phyloP scores from a whole-genome alignment of 805 yeast genomes.

The Saturnispora kantuleensis region DNA sequence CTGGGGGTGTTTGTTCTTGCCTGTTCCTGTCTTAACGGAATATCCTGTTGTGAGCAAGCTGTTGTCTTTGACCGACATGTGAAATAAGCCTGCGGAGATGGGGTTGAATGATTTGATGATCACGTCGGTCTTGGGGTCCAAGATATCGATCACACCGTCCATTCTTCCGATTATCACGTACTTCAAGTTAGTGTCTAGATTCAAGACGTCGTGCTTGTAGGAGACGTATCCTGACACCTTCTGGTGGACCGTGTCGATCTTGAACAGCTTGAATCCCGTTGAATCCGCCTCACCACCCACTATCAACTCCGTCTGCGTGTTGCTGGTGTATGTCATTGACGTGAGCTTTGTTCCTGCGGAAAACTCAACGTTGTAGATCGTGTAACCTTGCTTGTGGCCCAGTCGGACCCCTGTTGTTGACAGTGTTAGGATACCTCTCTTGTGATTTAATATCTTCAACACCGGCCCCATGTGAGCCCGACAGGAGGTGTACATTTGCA shows the following conservation, averaged over 20 bases:
- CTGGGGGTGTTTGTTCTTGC: slow-evolving; percentile 17
- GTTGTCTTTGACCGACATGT: slow-evolving; percentile 55
- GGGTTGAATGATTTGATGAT: slow-evolving; percentile 46
- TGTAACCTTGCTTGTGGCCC: slow-evolving; percentile 48
- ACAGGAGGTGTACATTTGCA: slow-evolving; percentile 50
- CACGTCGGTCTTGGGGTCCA: slow-evolving; percentile 43
- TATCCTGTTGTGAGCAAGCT: slow-evolving; percentile 75
- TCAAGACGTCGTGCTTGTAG: slow-evolving; percentile 36
- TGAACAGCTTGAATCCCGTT: slow-evolving; percentile 27
- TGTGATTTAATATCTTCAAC: slow-evolving; percentile 42
- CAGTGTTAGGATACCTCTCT: slow-evolving; percentile 49
- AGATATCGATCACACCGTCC: slow-evolving; percentile 53
- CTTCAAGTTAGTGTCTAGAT: slow-evolving; percentile 42
- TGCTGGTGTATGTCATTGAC: slow-evolving; percentile 34
- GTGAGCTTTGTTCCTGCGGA: slow-evolving; percentile 26
- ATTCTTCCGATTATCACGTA: slow-evolving; percentile 48
- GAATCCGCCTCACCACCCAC: slow-evolving; percentile 30
- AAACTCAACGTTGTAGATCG: slow-evolving; percentile 25
- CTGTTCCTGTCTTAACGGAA: slow-evolving; percentile 46
- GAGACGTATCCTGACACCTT: slow-evolving; percentile 27
- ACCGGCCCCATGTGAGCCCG: slow-evolving; percentile 42
- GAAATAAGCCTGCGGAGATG: slow-evolving; percentile 53
- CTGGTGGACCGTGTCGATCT: slow-evolving; percentile 34
- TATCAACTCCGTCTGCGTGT: slow-evolving; percentile 34
- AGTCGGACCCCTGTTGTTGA: slow-evolving; percentile 42